Percentiles rank a stretch among this genome's conserved stretches.
These are phyloP conservation scores for Mortierella hygrophila DNA, from an alignment of 192 early-diverging fungal species.

Conservation along the genomic window DNA sequence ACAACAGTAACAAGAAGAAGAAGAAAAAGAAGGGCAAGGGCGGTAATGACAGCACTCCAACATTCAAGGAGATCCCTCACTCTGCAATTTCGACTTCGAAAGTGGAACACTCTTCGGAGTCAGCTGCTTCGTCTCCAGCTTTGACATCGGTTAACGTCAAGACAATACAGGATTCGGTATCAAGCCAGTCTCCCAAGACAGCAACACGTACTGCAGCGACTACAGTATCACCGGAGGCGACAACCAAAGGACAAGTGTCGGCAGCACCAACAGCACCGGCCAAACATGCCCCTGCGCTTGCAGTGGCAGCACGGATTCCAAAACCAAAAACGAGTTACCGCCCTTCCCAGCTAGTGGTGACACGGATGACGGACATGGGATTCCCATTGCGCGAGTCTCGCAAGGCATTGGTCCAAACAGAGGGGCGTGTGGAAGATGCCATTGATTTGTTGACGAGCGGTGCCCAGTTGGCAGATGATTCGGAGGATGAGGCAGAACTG, in stretches of 20 bases:
- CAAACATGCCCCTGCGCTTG: background rate
- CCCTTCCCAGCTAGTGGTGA: constrained; percentile 46
- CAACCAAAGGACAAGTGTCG: background rate
- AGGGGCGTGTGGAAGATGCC: constrained; percentile 48
- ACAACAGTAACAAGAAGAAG: constrained; percentile 25
- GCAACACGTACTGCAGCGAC: background rate
- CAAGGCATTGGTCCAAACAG: constrained; percentile 49
- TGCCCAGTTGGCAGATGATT: constrained; percentile 44
- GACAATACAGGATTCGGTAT: background rate
- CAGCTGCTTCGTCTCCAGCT: background rate
- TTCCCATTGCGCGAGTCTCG: constrained; percentile 50
- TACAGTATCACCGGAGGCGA: background rate
- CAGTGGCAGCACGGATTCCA: constrained; percentile 20
- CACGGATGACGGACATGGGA: constrained; percentile 51
- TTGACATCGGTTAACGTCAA: constrained; percentile 12
- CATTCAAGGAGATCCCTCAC: constrained; percentile 14
- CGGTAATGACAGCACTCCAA: constrained; percentile 5
- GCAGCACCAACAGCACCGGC: background rate
- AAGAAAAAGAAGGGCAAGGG: constrained; percentile 30
- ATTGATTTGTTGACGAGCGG: constrained; percentile 51
- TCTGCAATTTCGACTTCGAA: background rate
- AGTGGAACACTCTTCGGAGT: background rate
- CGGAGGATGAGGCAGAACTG: constrained; percentile 47
- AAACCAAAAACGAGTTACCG: constrained; percentile 54
- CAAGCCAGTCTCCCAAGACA: background rate